phyloP scores from a whole-genome alignment of 805 yeast species.

The Hemisphaericaspora nanyangensis region DNA sequence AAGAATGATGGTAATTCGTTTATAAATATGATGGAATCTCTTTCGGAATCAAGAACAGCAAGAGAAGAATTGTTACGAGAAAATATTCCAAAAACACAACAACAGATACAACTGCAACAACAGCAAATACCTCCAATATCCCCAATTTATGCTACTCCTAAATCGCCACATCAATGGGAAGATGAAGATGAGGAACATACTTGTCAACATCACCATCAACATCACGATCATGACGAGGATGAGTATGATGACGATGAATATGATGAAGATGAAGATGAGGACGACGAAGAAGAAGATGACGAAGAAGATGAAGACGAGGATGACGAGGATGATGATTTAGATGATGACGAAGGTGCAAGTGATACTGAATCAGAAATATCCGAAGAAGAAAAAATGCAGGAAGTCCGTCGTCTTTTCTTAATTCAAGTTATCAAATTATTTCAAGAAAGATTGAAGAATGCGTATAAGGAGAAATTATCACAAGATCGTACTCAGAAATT shows the following conservation, averaged over 20 bases:
- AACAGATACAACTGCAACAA: too few species aligned
- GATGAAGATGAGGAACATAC: constrained; percentile 15
- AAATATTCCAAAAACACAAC: neutral
- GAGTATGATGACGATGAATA: constrained; percentile 27
- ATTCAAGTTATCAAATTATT: constrained; percentile 75
- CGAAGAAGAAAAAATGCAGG: constrained; percentile 65
- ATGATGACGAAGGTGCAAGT: constrained; percentile 37
- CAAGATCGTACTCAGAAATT: constrained; percentile 64
- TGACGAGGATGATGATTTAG: constrained; percentile 38
- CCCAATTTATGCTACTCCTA: neutral
- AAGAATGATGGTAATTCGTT: constrained; percentile 76
- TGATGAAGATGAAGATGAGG: constrained; percentile 24
- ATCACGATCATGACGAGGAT: constrained; percentile 17
- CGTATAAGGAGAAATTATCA: constrained; percentile 77
- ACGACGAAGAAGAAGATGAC: constrained; percentile 21
- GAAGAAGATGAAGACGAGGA: constrained; percentile 34
- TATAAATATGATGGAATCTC: constrained; percentile 73
- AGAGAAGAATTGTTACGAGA: constrained; percentile 23
- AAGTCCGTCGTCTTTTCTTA: constrained; percentile 76
- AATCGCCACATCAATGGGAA: constrained; percentile 15
- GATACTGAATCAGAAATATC: constrained; percentile 34
- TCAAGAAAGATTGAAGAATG: constrained; percentile 66
- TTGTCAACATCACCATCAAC: constrained; percentile 2
- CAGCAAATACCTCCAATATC: neutral
- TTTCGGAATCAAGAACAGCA: constrained; percentile 50